Conservation (phyloP, 305 asterid genomes). For the Ajuga reptans region DNA sequence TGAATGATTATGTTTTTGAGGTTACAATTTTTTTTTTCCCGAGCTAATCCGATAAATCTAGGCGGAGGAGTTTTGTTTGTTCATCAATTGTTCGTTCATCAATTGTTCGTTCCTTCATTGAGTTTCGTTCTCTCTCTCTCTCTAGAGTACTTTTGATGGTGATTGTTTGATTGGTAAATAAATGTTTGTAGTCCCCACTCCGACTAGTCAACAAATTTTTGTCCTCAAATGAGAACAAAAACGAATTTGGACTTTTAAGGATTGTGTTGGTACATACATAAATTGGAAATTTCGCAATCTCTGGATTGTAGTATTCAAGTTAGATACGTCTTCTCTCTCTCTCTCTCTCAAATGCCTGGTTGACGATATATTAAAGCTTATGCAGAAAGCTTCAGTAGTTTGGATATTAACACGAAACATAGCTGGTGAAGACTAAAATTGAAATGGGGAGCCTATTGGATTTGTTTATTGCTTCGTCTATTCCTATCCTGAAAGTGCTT, state of each 20-base stretch:
- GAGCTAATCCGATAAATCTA: slow-evolving; percentile 10
- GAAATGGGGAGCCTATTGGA: slow-evolving; percentile 59
- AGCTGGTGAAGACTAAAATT: slow-evolving; percentile 12
- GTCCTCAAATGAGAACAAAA: not conserved
- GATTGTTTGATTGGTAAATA: not conserved
- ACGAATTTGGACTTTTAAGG: not conserved
- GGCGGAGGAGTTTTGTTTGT: not conserved
- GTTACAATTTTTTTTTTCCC: not conserved
- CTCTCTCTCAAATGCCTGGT: no score
- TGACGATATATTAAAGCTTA: no score
- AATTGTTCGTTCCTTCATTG: not conserved
- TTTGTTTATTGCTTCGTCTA: slow-evolving; percentile 61
- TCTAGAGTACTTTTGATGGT: not conserved
- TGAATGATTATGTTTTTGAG: not conserved
- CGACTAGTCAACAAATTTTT: not conserved
- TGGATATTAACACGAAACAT: not conserved
- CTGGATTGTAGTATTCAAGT: no score
- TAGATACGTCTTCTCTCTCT: no score
- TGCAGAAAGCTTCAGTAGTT: no score
- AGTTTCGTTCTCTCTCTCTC: not conserved
- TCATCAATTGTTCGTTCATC: not conserved
- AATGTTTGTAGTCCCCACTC: not conserved
- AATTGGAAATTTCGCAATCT: no score
- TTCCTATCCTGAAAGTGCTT: slow-evolving; percentile 74
- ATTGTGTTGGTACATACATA: not conserved